Conservation (phyloP, 345 rosid genomes). For the Salix dunnii region DNA sequence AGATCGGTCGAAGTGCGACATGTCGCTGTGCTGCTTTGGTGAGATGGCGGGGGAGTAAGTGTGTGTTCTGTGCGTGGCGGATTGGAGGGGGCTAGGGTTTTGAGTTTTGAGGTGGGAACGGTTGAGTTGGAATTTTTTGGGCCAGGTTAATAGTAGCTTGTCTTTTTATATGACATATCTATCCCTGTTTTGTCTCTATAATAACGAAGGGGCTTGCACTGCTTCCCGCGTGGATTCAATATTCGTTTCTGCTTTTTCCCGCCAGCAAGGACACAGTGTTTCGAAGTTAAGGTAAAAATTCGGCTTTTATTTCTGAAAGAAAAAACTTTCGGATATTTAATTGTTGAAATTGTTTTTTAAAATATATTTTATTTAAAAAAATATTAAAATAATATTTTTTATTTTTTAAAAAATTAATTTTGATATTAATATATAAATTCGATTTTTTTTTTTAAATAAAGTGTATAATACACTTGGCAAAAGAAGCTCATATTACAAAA, state of each 20-base stretch:
- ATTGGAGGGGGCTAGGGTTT: conserved; percentile 7
- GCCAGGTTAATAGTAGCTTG: not conserved
- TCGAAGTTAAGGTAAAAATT: not conserved
- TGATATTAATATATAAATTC: too few relatives aligned
- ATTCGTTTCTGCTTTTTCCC: not conserved
- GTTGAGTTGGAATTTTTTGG: not conserved
- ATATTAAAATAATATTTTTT: too few relatives aligned
- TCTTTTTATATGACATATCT: too few relatives aligned
- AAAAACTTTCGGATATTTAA: too few relatives aligned
- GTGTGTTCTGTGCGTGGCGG: not conserved
- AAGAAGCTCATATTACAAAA: too few relatives aligned
- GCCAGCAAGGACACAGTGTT: not conserved
- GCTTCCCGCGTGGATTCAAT: not conserved
- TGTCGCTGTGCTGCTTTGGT: not conserved
- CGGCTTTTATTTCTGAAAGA: too few relatives aligned
- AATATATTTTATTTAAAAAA: too few relatives aligned
- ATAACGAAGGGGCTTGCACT: too few relatives aligned
- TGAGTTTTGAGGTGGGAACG: not conserved
- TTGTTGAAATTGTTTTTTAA: too few relatives aligned
- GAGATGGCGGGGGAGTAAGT: not conserved
- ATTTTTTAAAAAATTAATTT: too few relatives aligned
- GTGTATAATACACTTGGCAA: too few relatives aligned
- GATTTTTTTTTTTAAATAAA: too few relatives aligned
- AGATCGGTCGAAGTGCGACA: conserved; percentile 57
- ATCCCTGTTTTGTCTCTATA: not conserved